Conservation (phyloP, 1,284 basidiomycete species). For the Lignosus rhinocerotis region DNA sequence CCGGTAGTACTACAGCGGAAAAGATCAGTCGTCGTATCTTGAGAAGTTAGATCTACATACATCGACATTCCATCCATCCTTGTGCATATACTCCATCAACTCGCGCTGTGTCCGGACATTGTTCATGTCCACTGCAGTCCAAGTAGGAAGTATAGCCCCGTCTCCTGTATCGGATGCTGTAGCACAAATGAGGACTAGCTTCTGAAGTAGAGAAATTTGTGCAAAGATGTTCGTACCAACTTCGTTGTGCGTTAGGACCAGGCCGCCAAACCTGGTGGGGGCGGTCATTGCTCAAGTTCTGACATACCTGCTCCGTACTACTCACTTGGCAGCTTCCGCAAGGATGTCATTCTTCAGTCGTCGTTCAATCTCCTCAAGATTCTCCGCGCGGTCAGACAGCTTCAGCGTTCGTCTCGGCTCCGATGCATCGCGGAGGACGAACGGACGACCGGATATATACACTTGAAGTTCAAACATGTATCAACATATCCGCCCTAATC, state of each 20-base stretch:
- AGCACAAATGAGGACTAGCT: slow-evolving; percentile 3
- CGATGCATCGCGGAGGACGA: slow-evolving; percentile 92
- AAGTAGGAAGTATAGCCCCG: slow-evolving; percentile 88
- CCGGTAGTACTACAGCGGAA: slow-evolving; percentile 61
- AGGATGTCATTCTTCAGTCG: slow-evolving; percentile 93
- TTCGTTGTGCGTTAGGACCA: slow-evolving; percentile 94
- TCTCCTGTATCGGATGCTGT: slow-evolving; percentile 62
- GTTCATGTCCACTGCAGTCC: slow-evolving; percentile 87
- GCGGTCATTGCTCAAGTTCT: background rate
- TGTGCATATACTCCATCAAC: slow-evolving; percentile 80
- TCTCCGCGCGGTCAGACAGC: slow-evolving; percentile 90
- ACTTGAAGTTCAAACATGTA: slow-evolving; percentile 43
- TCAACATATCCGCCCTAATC: slow-evolving; percentile 10
- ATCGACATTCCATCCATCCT: slow-evolving; percentile 89
- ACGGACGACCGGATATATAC: slow-evolving; percentile 93
- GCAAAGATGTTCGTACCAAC: slow-evolving; percentile 46
- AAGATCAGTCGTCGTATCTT: background rate
- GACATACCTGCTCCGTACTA: background rate
- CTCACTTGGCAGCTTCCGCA: slow-evolving; percentile 79
- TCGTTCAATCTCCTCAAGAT: slow-evolving; percentile 93
- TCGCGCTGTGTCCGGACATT: slow-evolving; percentile 90
- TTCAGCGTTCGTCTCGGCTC: slow-evolving; percentile 82
- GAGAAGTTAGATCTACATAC: slow-evolving; percentile 40
- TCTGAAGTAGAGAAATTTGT: background rate
- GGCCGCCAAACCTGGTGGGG: slow-evolving; percentile 74